These are phyloP conservation scores for Fraxinus albicans DNA, from an alignment of 305 asterid species.

Conservation along the genomic window DNA sequence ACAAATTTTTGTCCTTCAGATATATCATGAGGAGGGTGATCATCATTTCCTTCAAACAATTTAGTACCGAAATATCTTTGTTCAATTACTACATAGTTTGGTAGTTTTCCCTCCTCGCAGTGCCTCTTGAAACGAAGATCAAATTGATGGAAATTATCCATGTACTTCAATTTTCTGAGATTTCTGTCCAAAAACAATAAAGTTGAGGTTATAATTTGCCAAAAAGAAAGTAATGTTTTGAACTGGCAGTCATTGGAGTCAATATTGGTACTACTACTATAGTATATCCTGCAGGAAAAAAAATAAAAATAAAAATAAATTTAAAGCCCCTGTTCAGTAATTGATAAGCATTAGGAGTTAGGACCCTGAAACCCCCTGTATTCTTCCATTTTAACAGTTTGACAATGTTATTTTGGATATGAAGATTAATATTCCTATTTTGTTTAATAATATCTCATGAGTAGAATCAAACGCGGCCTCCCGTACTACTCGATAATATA, in stretches of 20 bases:
- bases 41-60: slow-evolving; percentile 57
- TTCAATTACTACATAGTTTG: slow-evolving; percentile 61
- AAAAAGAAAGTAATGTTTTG: neutral
- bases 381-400: neutral
- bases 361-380: neutral
- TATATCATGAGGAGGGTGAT: slow-evolving; percentile 68
- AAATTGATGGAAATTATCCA: slow-evolving; percentile 52
- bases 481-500: neutral
- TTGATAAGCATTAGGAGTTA: neutral
- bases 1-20: slow-evolving; percentile 60
- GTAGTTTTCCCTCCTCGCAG: slow-evolving; percentile 62
- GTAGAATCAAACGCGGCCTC: no score
- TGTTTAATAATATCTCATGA: no score
- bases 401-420: neutral
- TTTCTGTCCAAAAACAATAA: slow-evolving; percentile 32
- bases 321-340: neutral
- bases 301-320: no score
- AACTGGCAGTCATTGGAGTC: neutral
- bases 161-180: slow-evolving; percentile 53
- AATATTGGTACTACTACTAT: neutral
- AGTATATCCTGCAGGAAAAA: neutral
- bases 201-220: neutral
- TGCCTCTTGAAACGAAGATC: slow-evolving; percentile 52
- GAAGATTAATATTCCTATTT: neutral
- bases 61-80: slow-evolving; percentile 52